Percentiles rank a stretch among this genome's conserved stretches.
phyloP scores from a whole-genome alignment of 495 filamentous ascomycete genomes.

The Ramalina peruviana region DNA sequence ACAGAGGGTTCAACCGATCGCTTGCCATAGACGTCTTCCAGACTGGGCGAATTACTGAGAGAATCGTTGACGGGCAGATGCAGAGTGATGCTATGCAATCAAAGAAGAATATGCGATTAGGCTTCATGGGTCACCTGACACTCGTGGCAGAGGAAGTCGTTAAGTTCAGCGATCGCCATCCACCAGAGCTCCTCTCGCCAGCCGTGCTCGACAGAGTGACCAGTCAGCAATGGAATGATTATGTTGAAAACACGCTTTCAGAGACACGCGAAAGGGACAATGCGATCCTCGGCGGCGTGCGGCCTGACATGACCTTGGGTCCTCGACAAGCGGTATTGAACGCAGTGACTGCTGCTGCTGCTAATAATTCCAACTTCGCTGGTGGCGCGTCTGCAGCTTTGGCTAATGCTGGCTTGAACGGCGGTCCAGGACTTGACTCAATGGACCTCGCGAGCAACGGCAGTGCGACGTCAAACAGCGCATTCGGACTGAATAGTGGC shows the following conservation, averaged over 20 bases:
- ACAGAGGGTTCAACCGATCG: slow-evolving; percentile 81
- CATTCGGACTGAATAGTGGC: slow-evolving; percentile 48
- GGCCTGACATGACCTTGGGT: slow-evolving; percentile 70
- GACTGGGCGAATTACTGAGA: slow-evolving; percentile 73
- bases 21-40: slow-evolving; percentile 92
- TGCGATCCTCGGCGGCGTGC: slow-evolving; percentile 91
- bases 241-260: slow-evolving; percentile 85
- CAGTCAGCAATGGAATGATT: slow-evolving; percentile 79
- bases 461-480: slow-evolving; percentile 46
- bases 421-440: slow-evolving; percentile 49
- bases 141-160: slow-evolving; percentile 97
- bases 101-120: slow-evolving; percentile 75
- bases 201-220: slow-evolving; percentile 78
- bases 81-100: slow-evolving; percentile 72
- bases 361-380: slow-evolving; percentile 30
- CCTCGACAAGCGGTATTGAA: slow-evolving; percentile 52
- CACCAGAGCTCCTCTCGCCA: slow-evolving; percentile 72
- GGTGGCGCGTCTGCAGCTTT: slow-evolving; percentile 50
- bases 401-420: slow-evolving; percentile 59
- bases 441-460: slow-evolving; percentile 63
- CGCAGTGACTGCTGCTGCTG: slow-evolving; percentile 41
- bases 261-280: slow-evolving; percentile 95
- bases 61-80: slow-evolving; percentile 80
- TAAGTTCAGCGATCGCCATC: slow-evolving; percentile 91
- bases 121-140: slow-evolving; percentile 97